Conservation (phyloP, 306 rosid species). For the Pterocarpus macrocarpus region DNA sequence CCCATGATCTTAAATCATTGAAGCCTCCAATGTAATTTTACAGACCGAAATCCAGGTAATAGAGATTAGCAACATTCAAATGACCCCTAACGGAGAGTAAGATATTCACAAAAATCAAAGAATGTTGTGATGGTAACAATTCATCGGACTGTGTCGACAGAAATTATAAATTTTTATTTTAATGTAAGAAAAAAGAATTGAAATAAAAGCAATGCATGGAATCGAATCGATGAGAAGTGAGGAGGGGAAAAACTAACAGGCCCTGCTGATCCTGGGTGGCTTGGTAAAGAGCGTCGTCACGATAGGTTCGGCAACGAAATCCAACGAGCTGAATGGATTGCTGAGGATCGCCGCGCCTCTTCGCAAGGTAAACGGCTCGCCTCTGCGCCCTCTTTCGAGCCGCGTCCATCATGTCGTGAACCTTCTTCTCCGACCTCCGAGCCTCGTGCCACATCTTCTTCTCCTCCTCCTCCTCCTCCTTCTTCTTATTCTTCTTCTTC, state of each 20-base stretch:
- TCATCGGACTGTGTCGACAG: not conserved
- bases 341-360: conserved; percentile 97
- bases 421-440: conserved; percentile 95
- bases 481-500: not conserved
- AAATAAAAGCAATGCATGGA: not conserved
- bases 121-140: not conserved
- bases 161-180: not conserved
- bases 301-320: conserved; percentile 79
- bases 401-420: conserved; percentile 99
- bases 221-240: not conserved
- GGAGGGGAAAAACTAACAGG: conserved; percentile 64
- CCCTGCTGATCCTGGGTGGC: conserved; percentile 98
- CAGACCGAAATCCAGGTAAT: conserved; percentile 1
- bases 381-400: conserved; percentile 98
- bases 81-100: not conserved
- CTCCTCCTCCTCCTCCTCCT: not conserved
- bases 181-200: not conserved
- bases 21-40: not conserved
- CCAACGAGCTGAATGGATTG: conserved; percentile 86
- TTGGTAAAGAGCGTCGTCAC: conserved; percentile 94
- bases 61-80: not conserved
- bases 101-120: not conserved
- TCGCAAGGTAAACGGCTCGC: conserved; percentile 90
- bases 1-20: not conserved
- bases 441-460: conserved; percentile 97